Evolutionary conservation across 371 early-diverging fungal genomes (phyloP).

Genomic region (Mucor saturninus): DNA sequence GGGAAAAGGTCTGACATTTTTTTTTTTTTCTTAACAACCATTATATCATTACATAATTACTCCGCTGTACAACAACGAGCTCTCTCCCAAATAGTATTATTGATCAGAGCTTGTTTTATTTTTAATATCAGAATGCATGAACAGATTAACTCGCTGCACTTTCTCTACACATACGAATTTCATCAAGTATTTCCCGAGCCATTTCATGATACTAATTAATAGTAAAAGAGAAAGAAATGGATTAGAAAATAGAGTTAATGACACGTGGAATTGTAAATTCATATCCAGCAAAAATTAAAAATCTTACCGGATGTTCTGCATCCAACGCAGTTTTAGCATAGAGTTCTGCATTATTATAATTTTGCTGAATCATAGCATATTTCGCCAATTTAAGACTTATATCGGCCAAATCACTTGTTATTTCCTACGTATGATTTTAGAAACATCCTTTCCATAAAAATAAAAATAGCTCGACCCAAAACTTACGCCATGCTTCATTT

Average conservation of each 20-base stretch:
- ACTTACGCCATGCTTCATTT: conserved; percentile 47
- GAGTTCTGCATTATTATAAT: conserved; percentile 47
- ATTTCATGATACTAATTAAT: conserved; percentile 49
- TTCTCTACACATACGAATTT: conserved; percentile 24
- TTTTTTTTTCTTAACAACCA: conserved; percentile 1
- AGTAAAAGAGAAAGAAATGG: background rate
- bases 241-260: background rate
- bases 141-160: background rate
- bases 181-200: conserved; percentile 48
- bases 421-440: conserved; percentile 11
- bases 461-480: background rate
- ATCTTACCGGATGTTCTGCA: conserved; percentile 44
- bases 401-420: conserved; percentile 61
- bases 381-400: conserved; percentile 64
- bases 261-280: conserved; percentile 5
- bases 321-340: conserved; percentile 50
- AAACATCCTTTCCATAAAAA: background rate
- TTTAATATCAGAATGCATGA: background rate
- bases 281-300: background rate
- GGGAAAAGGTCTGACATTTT: conserved; percentile 16
- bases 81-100: background rate
- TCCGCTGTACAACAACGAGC: background rate
- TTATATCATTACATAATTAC: background rate
- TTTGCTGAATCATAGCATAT: conserved; percentile 57
- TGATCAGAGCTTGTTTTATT: too few species aligned